Base-by-base conservation (phyloP, 768 basidiomycete species). In the Crassisporium funariophilum region DNA sequence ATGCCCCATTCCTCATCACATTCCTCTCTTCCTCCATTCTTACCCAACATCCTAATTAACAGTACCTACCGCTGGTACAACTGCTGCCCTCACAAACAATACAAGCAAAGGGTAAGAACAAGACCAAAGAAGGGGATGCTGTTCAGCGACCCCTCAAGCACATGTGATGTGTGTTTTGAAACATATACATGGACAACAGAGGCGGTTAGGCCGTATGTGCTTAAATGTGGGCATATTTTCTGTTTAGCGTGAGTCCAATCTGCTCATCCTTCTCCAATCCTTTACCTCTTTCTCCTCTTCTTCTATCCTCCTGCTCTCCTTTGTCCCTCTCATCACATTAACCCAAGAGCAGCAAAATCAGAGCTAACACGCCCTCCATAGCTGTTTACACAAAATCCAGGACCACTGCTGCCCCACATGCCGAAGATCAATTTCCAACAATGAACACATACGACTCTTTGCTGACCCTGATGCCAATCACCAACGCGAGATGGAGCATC, bases 141-240 rank as follows among this genome's bases (percentile, higher is more conserved):
- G 59, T 73, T 85, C 53, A 71, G 87, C 19, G 84, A 88, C 65
- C 75, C 84, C 4, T 75, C 82, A 24, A 88, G 85, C 57, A 76
- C 73, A 50, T 90, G 88, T 70, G 88, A 90, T 64, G 81, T 90
- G 55, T 90, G 88, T 64, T 66, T n/a, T n/a, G n/a, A n/a, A n/a
- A n/a, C 71, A 21, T 87, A 86, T 62, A 65, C 74, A 34, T 81
- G 78, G 68, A 69, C 77, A 33, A 71, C 70, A 19, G 62, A 72
- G 29, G 64, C 69, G 33, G 74, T 75, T 56, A 70, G 77, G 37
- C 87, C 86, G 4, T 79, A 86, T 62, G 83, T 79, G 10, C 87
- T 90, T 52, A 77, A 82, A 22, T 91, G 88, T 57, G 88, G 88
- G 27, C 86, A 89, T 64, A 77, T 86, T 29, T 88, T 89, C 70